Percentiles rank a stretch among this genome's conserved stretches.
Conservation (phyloP, 192 early-diverging fungal genomes). For the Chytriomyces hyalinus region DNA sequence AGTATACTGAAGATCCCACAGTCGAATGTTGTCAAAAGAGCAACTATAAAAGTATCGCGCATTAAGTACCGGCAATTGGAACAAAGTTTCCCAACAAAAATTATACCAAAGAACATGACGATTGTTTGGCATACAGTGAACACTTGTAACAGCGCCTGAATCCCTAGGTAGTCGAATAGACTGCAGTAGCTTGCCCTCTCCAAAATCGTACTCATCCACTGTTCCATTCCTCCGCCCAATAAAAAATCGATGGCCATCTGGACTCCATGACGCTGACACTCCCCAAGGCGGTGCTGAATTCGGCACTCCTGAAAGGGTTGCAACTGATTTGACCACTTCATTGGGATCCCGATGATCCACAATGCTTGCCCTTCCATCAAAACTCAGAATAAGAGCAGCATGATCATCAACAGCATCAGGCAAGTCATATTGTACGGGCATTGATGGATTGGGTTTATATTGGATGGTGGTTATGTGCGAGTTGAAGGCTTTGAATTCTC, state of each 20-base stretch:
- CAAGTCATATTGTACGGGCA: not conserved
- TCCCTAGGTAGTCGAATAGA: constrained; percentile 82
- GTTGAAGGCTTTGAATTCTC: constrained; percentile 57
- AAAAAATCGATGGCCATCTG: constrained; percentile 80
- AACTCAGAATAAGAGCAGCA: constrained; percentile 29
- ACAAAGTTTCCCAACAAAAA: not conserved
- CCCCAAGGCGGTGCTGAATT: constrained; percentile 50
- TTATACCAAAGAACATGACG: constrained; percentile 83
- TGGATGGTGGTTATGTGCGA: constrained; percentile 14
- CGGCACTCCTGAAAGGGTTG: constrained; percentile 3
- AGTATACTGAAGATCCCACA: constrained; percentile 76
- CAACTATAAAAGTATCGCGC: constrained; percentile 44
- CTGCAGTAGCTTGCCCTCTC: constrained; percentile 65
- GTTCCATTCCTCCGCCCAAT: constrained; percentile 88
- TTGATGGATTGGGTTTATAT: not conserved
- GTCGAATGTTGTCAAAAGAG: constrained; percentile 89
- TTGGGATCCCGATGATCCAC: constrained; percentile 43
- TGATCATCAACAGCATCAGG: not conserved
- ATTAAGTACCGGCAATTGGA: constrained; percentile 1
- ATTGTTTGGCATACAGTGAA: constrained; percentile 77
- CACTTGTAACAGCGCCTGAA: constrained; percentile 85
- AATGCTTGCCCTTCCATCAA: constrained; percentile 47
- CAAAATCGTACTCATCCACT: constrained; percentile 90
- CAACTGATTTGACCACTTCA: constrained; percentile 35
- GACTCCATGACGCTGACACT: constrained; percentile 74